Percentiles rank a stretch among this genome's conserved stretches.
Conservation (phyloP, 1,139 yeast genomes). For the Protomyces lactucae-debilis region DNA sequence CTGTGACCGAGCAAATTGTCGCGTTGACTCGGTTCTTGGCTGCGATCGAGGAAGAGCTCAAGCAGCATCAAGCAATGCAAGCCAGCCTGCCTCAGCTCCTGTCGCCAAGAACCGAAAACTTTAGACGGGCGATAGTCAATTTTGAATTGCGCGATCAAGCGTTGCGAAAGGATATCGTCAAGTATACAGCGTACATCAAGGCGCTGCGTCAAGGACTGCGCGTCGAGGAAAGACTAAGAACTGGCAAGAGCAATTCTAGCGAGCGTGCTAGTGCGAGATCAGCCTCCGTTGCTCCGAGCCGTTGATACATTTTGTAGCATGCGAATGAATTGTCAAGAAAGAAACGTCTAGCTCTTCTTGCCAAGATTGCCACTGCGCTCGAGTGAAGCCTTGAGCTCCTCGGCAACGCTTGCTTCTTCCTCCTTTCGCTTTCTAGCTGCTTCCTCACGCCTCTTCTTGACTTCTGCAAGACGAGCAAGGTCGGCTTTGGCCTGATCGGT, state of each 20-base stretch:
- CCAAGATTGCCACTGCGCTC: slow-evolving; percentile 13
- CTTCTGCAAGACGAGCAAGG: slow-evolving; percentile 32
- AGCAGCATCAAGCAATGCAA: slow-evolving; percentile 36
- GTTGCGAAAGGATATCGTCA: slow-evolving; percentile 38
- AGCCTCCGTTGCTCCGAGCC: neutral
- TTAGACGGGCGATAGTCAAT: slow-evolving; percentile 37
- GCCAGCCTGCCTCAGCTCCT: slow-evolving; percentile 35
- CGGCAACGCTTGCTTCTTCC: slow-evolving; percentile 30
- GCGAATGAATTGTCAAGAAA: neutral
- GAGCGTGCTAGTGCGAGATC: neutral
- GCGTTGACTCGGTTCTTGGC: slow-evolving; percentile 34
- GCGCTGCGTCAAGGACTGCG: slow-evolving; percentile 16
- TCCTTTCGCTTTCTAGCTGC: slow-evolving; percentile 33
- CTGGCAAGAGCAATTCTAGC: neutral
- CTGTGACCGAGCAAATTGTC: slow-evolving; percentile 37
- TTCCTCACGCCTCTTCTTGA: slow-evolving; percentile 32
- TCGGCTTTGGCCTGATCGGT: slow-evolving; percentile 34
- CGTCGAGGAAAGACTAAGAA: neutral
- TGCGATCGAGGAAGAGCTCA: slow-evolving; percentile 34
- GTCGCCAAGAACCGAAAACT: slow-evolving; percentile 35
- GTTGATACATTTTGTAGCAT: neutral
- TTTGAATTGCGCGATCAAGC: slow-evolving; percentile 40
- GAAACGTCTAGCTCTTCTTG: slow-evolving; percentile 5
- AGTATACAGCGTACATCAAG: slow-evolving; percentile 37
- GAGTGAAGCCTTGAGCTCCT: slow-evolving; percentile 12